phyloP scores from a whole-genome alignment of 345 rosid species.

The Heritiera littoralis region DNA sequence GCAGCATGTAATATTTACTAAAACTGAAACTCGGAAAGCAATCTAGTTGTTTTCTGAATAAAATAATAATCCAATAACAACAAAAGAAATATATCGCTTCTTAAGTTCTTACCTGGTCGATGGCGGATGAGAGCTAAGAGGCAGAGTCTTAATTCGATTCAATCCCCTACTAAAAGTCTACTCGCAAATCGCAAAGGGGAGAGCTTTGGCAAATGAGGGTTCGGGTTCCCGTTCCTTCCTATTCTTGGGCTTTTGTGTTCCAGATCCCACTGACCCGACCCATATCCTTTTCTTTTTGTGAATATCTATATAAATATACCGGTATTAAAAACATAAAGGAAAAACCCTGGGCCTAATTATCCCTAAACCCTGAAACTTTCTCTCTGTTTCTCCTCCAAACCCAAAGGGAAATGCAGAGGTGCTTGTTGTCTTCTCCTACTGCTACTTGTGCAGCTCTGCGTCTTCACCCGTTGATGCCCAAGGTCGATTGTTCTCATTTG shows the following conservation, averaged over 20 bases:
- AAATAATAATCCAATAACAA: neutral
- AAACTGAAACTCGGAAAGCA: neutral
- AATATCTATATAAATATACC: no score
- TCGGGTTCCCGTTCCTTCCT: neutral
- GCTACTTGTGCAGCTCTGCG: constrained; percentile 26
- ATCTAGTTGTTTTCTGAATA: neutral
- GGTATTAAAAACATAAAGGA: neutral
- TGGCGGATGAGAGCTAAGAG: neutral
- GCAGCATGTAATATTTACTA: neutral
- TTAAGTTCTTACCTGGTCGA: neutral
- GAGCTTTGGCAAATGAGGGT: neutral
- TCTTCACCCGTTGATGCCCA: constrained; percentile 31
- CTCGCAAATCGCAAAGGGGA: neutral
- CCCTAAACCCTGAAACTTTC: neutral
- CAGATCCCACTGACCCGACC: neutral
- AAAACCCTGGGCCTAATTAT: neutral
- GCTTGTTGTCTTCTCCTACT: constrained; percentile 1
- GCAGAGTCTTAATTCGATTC: neutral
- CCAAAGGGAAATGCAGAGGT: constrained; percentile 10
- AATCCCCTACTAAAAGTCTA: neutral
- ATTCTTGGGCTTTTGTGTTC: neutral
- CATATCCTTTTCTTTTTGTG: neutral
- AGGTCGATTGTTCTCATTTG: no score
- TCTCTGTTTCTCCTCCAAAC: neutral
- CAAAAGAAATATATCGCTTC: neutral